Conservation (phyloP, 305 asterid genomes). For the Stenogyne calaminthoides region DNA sequence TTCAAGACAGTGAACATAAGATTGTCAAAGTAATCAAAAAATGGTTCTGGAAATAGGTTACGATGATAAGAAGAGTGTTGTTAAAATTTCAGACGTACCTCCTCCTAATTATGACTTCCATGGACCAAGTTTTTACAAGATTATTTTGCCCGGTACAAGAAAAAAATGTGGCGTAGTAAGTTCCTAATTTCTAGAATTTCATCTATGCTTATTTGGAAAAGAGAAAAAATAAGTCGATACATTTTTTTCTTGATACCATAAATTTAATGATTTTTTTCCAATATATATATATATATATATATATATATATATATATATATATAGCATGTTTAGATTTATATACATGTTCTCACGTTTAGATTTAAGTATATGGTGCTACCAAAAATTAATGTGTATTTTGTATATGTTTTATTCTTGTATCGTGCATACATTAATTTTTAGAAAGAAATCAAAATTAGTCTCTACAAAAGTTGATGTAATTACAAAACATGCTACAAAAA, state of each 20-base stretch:
- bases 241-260: background rate
- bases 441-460: too few species aligned
- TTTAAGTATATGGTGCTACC: too few species aligned
- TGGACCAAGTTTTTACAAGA: slow-evolving; percentile 27
- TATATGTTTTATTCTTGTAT: too few species aligned
- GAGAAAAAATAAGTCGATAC: background rate
- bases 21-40: background rate
- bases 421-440: too few species aligned
- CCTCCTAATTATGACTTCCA: background rate
- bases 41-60: background rate
- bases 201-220: background rate
- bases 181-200: background rate
- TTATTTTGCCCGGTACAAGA: slow-evolving; percentile 28
- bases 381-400: too few species aligned
- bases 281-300: too few species aligned
- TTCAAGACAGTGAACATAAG: background rate
- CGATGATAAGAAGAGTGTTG: background rate
- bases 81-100: background rate
- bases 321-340: too few species aligned
- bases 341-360: too few species aligned
- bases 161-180: slow-evolving; percentile 27
- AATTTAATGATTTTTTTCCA: background rate
- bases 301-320: too few species aligned
- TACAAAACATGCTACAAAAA: too few species aligned
- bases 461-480: too few species aligned